Evolutionary conservation across 2,329 filamentous ascomycete genomes (phyloP).

Genomic region (Chalara sp.): DNA sequence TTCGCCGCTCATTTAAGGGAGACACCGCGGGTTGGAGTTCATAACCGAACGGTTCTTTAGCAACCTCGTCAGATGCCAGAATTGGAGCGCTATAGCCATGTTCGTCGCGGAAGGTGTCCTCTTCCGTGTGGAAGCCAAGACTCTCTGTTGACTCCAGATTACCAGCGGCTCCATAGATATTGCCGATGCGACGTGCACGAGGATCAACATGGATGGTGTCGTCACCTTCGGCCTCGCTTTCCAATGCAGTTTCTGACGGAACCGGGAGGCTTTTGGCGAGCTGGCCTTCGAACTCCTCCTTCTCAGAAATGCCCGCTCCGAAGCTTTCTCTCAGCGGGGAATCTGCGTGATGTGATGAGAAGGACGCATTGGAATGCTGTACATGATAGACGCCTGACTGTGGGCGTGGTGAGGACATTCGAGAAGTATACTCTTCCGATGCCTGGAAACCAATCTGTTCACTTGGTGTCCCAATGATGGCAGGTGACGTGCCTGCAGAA

Average conservation of each 20-base stretch:
- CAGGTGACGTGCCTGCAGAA: constrained; percentile 53
- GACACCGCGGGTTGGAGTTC: constrained; percentile 75
- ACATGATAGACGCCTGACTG: constrained; percentile 32
- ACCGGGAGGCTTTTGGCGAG: constrained; percentile 29
- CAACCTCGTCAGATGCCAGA: constrained; percentile 79
- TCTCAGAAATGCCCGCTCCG: constrained; percentile 29
- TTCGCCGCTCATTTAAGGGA: constrained; percentile 59
- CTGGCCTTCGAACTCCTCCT: constrained; percentile 27
- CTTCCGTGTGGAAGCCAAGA: constrained; percentile 36
- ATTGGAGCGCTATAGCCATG: constrained; percentile 69
- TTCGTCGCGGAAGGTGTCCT: constrained; percentile 47
- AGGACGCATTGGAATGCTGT: constrained; percentile 35
- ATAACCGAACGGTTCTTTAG: constrained; percentile 62
- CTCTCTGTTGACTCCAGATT: constrained; percentile 42
- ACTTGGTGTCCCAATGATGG: constrained; percentile 68
- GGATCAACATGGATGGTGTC: constrained; percentile 74
- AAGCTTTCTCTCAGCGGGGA: constrained; percentile 36
- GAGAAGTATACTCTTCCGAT: constrained; percentile 74
- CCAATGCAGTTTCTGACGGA: constrained; percentile 30
- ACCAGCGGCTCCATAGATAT: constrained; percentile 32
- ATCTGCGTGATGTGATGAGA: constrained; percentile 29
- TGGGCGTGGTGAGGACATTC: constrained; percentile 63
- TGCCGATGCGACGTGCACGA: constrained; percentile 39
- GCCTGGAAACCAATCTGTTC: constrained; percentile 89
- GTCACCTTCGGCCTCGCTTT: constrained; percentile 44